Evolutionary conservation across 2,329 filamentous ascomycete genomes (phyloP).

Genomic region (Cladosporium sp.): DNA sequence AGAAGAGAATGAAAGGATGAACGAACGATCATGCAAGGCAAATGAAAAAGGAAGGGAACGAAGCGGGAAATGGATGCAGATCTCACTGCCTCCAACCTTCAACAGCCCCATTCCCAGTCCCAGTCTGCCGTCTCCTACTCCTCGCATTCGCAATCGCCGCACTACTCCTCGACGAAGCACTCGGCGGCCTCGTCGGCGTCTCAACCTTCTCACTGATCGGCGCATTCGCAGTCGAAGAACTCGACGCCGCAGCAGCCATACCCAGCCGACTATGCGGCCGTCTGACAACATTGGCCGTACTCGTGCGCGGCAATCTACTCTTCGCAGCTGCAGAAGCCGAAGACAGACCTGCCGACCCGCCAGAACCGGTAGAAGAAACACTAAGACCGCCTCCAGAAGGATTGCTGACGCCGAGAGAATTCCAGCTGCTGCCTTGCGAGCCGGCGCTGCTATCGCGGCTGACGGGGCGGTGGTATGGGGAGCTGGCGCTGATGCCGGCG

Average conservation of each 20-base stretch:
- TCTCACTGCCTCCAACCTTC: slow-evolving; percentile 9
- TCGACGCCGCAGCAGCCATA: slow-evolving; percentile 16
- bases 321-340: slow-evolving; percentile 14
- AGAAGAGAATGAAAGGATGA: not conserved
- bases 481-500: slow-evolving; percentile 11
- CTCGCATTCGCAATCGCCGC: slow-evolving; percentile 17
- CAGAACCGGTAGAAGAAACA: not conserved
- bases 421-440: slow-evolving; percentile 5
- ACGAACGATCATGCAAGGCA: not conserved
- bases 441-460: slow-evolving; percentile 23
- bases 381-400: not conserved
- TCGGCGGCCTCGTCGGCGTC: slow-evolving; percentile 26
- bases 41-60: not conserved
- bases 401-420: slow-evolving; percentile 4
- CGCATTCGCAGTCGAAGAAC: not conserved
- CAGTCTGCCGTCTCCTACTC: slow-evolving; percentile 19
- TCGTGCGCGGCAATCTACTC: slow-evolving; percentile 21
- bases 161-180: slow-evolving; percentile 15
- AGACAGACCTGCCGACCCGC: not conserved
- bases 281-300: slow-evolving; percentile 7
- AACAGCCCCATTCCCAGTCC: too few relatives aligned
- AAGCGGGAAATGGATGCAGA: not conserved
- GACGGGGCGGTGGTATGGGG: slow-evolving; percentile 24
- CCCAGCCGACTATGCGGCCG: slow-evolving; percentile 24
- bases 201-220: slow-evolving; percentile 13